Percentiles rank a stretch among this genome's conserved stretches.
Conservation (phyloP, 164 flowering plant species). For the Chloranthus sessilifolius region DNA sequence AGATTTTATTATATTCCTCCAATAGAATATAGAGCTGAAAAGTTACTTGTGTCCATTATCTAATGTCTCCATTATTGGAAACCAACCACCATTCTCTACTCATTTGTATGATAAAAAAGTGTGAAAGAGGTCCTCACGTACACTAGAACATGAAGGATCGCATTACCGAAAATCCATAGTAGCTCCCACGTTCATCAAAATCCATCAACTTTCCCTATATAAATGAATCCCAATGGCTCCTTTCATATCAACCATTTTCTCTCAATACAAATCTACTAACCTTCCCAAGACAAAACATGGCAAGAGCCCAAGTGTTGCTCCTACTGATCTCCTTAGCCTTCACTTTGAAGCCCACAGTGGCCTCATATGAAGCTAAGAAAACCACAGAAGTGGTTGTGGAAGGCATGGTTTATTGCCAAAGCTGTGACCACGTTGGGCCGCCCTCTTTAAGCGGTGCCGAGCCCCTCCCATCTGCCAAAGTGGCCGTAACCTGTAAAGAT, state of each 20-base stretch:
- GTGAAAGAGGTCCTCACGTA: too few species aligned
- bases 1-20: too few species aligned
- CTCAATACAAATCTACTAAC: too few species aligned
- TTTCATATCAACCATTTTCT: background rate
- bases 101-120: too few species aligned
- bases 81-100: too few species aligned
- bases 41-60: too few species aligned
- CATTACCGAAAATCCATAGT: too few species aligned
- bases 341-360: conserved; percentile 14
- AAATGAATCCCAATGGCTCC: background rate
- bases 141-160: too few species aligned
- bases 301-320: conserved; percentile 23
- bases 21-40: too few species aligned
- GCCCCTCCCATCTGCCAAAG: conserved; percentile 51
- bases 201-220: background rate
- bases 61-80: too few species aligned
- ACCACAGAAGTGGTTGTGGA: conserved; percentile 54
- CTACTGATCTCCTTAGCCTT: conserved; percentile 35
- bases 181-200: conserved; percentile 7
- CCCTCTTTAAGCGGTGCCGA: conserved; percentile 52
- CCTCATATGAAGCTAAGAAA: conserved; percentile 18
- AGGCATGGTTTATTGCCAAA: conserved; percentile 84
- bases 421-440: conserved; percentile 47
- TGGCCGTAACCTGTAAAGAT: conserved; percentile 70
- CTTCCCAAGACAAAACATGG: conserved; percentile 29